A percentile compares a stretch with the other conserved stretches of the same genome.
phyloP scores from a whole-genome alignment of 306 rosid genomes.

The apple (Malus domestica) region DNA sequence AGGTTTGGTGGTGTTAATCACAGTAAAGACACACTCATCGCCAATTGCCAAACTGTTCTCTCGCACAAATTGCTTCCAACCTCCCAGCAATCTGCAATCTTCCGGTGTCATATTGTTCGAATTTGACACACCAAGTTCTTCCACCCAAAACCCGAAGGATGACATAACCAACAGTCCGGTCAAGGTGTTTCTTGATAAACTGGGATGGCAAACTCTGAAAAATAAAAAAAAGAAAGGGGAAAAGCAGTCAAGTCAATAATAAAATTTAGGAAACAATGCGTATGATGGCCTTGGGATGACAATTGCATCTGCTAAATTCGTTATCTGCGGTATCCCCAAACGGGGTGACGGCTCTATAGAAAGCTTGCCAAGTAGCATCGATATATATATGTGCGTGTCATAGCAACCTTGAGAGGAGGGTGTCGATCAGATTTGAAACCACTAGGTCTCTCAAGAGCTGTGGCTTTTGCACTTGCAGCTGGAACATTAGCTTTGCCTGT shows the following conservation, averaged over 20 bases:
- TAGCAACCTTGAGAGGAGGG: not conserved
- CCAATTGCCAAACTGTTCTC: conserved; percentile 11
- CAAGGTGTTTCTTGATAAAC: not conserved
- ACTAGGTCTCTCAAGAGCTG: not conserved
- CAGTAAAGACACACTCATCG: conserved; percentile 12
- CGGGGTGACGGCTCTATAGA: not conserved
- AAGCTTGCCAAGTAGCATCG: not conserved
- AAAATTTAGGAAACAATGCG: too few species aligned
- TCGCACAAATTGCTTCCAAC: conserved; percentile 8
- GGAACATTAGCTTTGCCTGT: not conserved
- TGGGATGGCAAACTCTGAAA: not conserved
- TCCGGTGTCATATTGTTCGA: not conserved
- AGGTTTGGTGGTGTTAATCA: not conserved
- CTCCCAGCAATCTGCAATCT: not conserved
- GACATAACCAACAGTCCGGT: not conserved
- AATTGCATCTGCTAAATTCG: too few species aligned
- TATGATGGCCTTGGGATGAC: too few species aligned
- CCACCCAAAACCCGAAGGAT: not conserved
- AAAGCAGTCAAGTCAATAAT: not conserved
- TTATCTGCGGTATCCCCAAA: too few species aligned
- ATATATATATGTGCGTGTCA: not conserved
- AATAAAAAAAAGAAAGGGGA: not conserved
- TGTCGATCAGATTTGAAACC: not conserved
- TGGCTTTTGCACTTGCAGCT: not conserved
- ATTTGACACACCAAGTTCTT: not conserved